Percentiles rank a stretch among this genome's conserved stretches.
These are phyloP conservation scores for Nemania sp. DNA, from an alignment of 2,329 filamentous ascomycete species.

Conservation along the genomic window DNA sequence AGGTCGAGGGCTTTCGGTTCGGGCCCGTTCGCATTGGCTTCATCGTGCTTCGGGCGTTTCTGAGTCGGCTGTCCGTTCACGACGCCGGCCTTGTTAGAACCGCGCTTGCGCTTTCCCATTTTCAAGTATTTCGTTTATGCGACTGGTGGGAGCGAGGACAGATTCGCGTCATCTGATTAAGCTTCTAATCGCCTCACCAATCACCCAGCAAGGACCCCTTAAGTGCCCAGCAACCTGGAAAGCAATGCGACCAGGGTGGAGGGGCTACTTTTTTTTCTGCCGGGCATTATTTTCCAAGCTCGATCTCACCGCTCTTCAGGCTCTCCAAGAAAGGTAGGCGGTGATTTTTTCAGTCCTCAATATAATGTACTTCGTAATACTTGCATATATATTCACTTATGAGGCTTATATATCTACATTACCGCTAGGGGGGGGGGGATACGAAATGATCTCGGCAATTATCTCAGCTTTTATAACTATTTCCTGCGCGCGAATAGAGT, in stretches of 20 bases:
- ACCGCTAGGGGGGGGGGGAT: no score
- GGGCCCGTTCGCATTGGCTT: constrained; percentile 28
- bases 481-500: no score
- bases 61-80: constrained; percentile 38
- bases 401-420: no score
- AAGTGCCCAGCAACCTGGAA: no score
- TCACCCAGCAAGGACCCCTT: no score
- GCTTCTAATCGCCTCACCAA: not conserved
- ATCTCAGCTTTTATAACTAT: no score
- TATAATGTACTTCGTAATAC: no score
- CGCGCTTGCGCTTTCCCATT: constrained; percentile 52
- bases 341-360: no score
- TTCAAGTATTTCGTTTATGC: not conserved
- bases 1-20: constrained; percentile 35
- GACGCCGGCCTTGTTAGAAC: constrained; percentile 36
- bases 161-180: not conserved
- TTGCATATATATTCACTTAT: no score
- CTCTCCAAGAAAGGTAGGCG: not conserved
- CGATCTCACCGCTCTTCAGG: constrained; percentile 1
- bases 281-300: constrained; percentile 14
- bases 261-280: constrained; percentile 24
- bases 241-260: constrained; percentile 5
- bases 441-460: no score
- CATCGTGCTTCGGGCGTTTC: constrained; percentile 44
- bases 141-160: not conserved